Evolutionary conservation across 148 eudicot species (phyloP), one percentile per base, ranked within the genome.

Genomic region (Diospyros lotus): DNA sequence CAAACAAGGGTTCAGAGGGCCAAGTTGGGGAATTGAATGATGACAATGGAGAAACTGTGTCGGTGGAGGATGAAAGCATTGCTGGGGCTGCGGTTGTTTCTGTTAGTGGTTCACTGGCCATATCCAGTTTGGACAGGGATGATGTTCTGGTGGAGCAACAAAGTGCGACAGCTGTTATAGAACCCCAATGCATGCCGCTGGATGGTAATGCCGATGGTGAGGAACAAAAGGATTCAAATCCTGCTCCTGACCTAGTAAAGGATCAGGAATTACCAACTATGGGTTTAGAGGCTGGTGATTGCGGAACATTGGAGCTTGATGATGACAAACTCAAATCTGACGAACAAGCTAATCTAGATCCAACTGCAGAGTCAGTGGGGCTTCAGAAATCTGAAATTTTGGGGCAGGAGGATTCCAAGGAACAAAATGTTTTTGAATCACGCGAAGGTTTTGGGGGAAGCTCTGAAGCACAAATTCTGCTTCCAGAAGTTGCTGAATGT

Each of bases 121-220:
- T 14, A 12, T 1, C 13, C 52, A 9, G 7, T 50, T 43, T 6
- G 13, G 67, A 56, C 15, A 62, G 18, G 43, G 41, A 9, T 39
- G 53, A 11, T 7, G 61, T 46, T 61, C 56, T 11, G 9, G 62
- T 58, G 48, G 58, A 14, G 66, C 61, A 75, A 13, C 75, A 63
- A 40, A 63, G 38, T 74, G 76, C 5, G 12, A 65, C 13, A 64
- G 9, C 58, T 15, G 58, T 18, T 11, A 3, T 54, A 44, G 72
- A 66, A 42, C 5, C 67, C 66, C 76, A 65, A 39, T 4, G 43
- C 3, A 28, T 15, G 43, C 50, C 43, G 50, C 15, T 45, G 60
- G 85, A 74, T 74, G 58, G 62, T 63, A 69, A 83, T 68, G 73
- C 62, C 45, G 83, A 73, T 59, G 65, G 56, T 68, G 67, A 68